Conservation (phyloP, 352 stramenopile species). For the Phytophthora idaei region DNA sequence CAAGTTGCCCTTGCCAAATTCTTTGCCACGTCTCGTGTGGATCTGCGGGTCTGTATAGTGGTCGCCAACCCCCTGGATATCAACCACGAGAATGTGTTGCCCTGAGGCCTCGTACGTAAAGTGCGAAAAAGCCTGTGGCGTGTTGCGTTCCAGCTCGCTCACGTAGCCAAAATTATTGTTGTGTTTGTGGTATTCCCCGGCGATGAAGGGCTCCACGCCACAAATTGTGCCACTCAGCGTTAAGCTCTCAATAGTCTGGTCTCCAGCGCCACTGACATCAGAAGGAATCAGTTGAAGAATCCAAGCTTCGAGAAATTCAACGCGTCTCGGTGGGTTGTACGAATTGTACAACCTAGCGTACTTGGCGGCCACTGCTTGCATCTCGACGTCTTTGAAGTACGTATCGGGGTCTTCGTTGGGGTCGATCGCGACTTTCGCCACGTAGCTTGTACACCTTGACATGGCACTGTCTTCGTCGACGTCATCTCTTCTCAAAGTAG, state of each 20-base stretch:
- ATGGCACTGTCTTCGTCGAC: conserved; percentile 31
- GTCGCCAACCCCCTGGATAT: conserved; percentile 95
- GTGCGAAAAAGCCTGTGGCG: conserved; percentile 90
- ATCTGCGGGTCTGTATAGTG: conserved; percentile 97
- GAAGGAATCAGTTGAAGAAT: conserved; percentile 71
- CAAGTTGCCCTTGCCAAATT: conserved; percentile 87
- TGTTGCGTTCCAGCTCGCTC: conserved; percentile 81
- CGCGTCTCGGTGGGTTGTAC: conserved; percentile 76
- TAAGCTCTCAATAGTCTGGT: conserved; percentile 42
- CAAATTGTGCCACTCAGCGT: conserved; percentile 75
- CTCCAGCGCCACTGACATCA: conserved; percentile 23
- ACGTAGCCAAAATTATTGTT: conserved; percentile 89
- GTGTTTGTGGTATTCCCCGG: conserved; percentile 83
- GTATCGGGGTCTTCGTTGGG: conserved; percentile 80
- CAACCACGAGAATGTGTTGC: conserved; percentile 92
- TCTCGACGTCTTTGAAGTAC: conserved; percentile 88
- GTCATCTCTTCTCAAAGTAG: conserved; percentile 16
- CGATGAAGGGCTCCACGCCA: conserved; percentile 79
- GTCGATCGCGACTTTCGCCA: conserved; percentile 85
- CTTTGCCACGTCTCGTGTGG: conserved; percentile 76
- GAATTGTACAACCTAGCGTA: conserved; percentile 85
- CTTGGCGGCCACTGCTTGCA: conserved; percentile 82
- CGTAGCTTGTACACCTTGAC: conserved; percentile 54
- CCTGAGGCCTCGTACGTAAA: conserved; percentile 92
- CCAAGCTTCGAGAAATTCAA: conserved; percentile 81